Base-by-base conservation (phyloP, 2,329 filamentous ascomycete species). In the Aspergillus alliaceus region DNA sequence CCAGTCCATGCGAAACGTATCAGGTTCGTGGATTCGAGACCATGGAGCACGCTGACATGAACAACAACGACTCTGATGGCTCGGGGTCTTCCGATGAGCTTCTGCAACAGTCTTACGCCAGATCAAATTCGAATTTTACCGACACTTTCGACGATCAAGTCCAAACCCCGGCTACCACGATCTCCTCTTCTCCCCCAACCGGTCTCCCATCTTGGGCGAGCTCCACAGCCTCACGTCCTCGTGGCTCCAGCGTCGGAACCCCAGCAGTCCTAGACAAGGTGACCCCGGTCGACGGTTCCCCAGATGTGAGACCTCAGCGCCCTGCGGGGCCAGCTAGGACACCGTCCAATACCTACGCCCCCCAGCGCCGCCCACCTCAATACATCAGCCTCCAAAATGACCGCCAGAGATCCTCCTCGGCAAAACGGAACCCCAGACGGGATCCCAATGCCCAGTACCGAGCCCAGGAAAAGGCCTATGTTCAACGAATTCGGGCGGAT, bases 401-500 rank as follows among this genome's bases (percentile, higher is more conserved):
- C 62, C 80, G 81, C 55, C 79, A 82, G 60, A 81, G 85, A 59
- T 85, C 83, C 7, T 81, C 79, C 6, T 87, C 85, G 2, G 74
- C 80, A 2, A 83, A 82, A 59, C 78, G 86, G 61, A 69, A 72
- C 37, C 73, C 80, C 35, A 78, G 84, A 58, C 75, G 82, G 61
- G 89, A 90, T 67, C 88, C 88, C 9, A 88, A 88, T 67, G 86
- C 87, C 52, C 86, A 89, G 64, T 91, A 90, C 71, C 81, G 90
- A 59, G 90, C 90, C 48, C 91, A 98, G 75, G 93, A 98, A 75
- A 91, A 93, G 72, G 93, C 93, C 56, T 99, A 99, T 72, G 89
- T 98, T 32, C 91, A 96, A 74, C 88, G 93, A 66, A 84, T 98
- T 69, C 87, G 92, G 57, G 91, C 96, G 71, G 90, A 95, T 64